Percentiles rank a stretch among this genome's conserved stretches.
Conservation (phyloP, 1,139 yeast species). For the Geotrichum reessii region DNA sequence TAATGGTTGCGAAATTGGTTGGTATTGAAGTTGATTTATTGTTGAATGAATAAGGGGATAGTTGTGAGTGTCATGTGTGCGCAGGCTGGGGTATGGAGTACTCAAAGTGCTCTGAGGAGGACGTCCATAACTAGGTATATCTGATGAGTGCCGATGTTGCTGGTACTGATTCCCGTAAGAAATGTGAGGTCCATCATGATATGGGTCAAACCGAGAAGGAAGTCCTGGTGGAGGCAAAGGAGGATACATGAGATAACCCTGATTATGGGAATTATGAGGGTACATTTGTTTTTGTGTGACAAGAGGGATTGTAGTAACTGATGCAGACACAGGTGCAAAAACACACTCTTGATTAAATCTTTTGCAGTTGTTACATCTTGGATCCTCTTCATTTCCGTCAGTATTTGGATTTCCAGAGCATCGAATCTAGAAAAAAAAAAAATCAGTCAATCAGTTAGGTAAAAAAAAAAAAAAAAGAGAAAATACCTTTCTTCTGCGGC, state of each 20-base stretch:
- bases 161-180: background rate
- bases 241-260: background rate
- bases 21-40: slow-evolving; percentile 10
- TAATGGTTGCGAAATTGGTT: background rate
- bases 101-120: slow-evolving; percentile 3
- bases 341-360: slow-evolving; percentile 34
- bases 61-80: background rate
- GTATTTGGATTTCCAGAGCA: slow-evolving; percentile 30
- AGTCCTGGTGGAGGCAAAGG: background rate
- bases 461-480: background rate
- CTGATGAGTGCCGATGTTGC: slow-evolving; percentile 1
- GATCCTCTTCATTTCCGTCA: slow-evolving; percentile 18
- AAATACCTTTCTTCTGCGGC: slow-evolving; percentile 31
- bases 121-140: background rate
- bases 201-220: background rate
- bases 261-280: background rate
- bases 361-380: slow-evolving; percentile 33
- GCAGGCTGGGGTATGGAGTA: background rate
- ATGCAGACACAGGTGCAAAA: slow-evolving; percentile 34
- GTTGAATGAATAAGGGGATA: background rate
- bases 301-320: slow-evolving; percentile 17
- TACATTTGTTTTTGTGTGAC: slow-evolving; percentile 3
- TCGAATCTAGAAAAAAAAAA: slow-evolving; percentile 26
- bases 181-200: background rate
- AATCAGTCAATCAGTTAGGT: background rate